Percentiles rank a stretch among this genome's conserved stretches.
phyloP scores from a whole-genome alignment of 371 early-diverging fungal genomes.

The Mortierella sp. region DNA sequence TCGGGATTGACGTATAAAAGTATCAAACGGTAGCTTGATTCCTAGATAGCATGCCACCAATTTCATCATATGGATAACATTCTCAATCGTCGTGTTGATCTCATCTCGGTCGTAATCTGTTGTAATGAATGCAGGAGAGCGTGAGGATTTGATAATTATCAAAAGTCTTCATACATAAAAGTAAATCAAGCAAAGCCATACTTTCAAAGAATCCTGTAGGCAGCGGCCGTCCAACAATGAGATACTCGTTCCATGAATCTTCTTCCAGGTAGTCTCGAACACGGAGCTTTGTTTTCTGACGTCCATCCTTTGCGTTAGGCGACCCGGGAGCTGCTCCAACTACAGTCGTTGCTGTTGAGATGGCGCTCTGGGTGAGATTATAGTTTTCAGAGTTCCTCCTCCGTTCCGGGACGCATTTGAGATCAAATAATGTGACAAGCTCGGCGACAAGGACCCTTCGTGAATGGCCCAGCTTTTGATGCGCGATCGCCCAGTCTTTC shows the following conservation, averaged over 20 bases:
- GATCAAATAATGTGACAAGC: conserved; percentile 33
- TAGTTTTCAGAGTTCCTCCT: conserved; percentile 27
- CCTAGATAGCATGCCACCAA: conserved; percentile 86
- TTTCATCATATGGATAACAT: conserved; percentile 80
- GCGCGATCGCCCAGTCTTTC: conserved; percentile 42
- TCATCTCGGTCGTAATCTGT: conserved; percentile 75
- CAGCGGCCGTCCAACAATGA: conserved; percentile 49
- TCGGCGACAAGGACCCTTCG: conserved; percentile 57
- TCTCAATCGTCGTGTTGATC: conserved; percentile 87
- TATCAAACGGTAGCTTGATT: conserved; percentile 78
- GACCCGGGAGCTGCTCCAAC: conserved; percentile 8
- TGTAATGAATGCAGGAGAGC: conserved; percentile 54
- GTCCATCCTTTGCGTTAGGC: conserved; percentile 9
- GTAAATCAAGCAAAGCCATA: conserved; percentile 40
- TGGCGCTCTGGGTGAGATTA: conserved; percentile 39
- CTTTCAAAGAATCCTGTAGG: conserved; percentile 49
- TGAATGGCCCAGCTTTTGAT: conserved; percentile 56
- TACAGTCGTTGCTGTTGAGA: conserved; percentile 17
- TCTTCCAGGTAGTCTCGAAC: conserved; percentile 51
- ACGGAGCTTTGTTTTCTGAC: conserved; percentile 44
- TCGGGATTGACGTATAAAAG: conserved; percentile 41
- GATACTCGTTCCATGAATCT: conserved; percentile 55
- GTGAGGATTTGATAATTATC: neutral
- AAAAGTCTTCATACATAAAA: conserved; percentile 53
- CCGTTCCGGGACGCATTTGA: conserved; percentile 50